A percentile compares a stretch with the other conserved stretches of the same genome.
phyloP scores from a whole-genome alignment of 257 asterid genomes.

The Euphrasia confusa region DNA sequence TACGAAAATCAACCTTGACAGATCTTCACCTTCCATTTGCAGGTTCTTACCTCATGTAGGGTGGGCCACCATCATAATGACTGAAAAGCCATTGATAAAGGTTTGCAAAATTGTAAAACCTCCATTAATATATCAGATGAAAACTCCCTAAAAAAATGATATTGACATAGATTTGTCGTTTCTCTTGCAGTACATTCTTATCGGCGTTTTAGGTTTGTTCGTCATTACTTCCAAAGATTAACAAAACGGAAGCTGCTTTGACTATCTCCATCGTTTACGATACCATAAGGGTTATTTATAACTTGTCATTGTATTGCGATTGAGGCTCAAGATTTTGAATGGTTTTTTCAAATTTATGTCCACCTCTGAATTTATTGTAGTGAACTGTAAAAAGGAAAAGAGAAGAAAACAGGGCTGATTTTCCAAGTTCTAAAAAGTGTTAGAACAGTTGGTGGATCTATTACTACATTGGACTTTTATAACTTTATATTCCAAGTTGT shows the following conservation, averaged over 20 bases:
- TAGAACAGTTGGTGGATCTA: neutral
- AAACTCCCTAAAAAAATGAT: neutral
- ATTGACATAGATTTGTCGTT: neutral
- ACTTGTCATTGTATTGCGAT: neutral
- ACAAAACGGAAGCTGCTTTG: conserved; percentile 10
- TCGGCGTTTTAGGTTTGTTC: conserved; percentile 49
- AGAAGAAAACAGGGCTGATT: neutral
- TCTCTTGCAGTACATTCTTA: conserved; percentile 49
- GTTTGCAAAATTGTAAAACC: conserved; percentile 21
- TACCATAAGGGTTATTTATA: neutral
- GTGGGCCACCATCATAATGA: conserved; percentile 69
- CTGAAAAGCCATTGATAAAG: conserved; percentile 65
- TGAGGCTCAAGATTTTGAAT: neutral
- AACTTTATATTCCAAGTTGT: too few relatives aligned
- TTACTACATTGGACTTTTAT: neutral
- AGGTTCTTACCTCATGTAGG: conserved; percentile 69
- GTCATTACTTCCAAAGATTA: conserved; percentile 48
- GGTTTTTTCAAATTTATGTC: neutral
- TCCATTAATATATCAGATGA: neutral
- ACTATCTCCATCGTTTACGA: neutral
- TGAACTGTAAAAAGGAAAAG: too few relatives aligned
- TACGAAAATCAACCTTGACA: neutral
- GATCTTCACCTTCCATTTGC: conserved; percentile 22
- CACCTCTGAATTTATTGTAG: neutral
- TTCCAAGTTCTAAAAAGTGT: neutral